Percentiles rank a stretch among this genome's conserved stretches.
These are phyloP conservation scores for Colletotrichum sp. DNA, from an alignment of 2,329 filamentous ascomycete species.

Conservation along the genomic window DNA sequence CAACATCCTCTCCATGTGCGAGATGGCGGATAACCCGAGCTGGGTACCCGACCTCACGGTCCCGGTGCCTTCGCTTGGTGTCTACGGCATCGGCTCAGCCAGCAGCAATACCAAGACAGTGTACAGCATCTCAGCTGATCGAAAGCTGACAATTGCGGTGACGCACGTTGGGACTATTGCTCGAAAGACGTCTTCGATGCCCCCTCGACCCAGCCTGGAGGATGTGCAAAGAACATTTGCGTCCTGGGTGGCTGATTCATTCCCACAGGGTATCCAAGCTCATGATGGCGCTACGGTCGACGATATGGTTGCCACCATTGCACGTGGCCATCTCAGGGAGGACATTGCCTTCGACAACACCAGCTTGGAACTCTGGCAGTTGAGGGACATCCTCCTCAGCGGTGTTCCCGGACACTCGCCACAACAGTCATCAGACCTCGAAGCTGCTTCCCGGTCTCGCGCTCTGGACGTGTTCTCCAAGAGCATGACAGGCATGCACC, in stretches of 20 bases:
- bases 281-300: accelerated
- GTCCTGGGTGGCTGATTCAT: accelerated
- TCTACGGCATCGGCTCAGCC: not conserved
- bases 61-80: not conserved
- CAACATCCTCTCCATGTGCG: not conserved
- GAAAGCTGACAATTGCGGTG: not conserved
- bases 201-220: not conserved
- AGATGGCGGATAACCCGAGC: not conserved
- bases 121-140: not conserved
- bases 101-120: not conserved
- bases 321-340: not conserved
- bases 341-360: not conserved
- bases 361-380: not conserved
- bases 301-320: not conserved
- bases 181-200: not conserved
- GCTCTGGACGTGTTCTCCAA: not conserved
- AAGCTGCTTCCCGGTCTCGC: not conserved
- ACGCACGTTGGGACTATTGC: not conserved
- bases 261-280: not conserved
- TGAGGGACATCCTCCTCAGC: not conserved
- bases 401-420: not conserved
- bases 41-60: not conserved
- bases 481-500: not conserved
- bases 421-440: not conserved
- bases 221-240: not conserved